A percentile compares a stretch with the other conserved stretches of the same genome.
Evolutionary conservation across 129 eudicot genomes (phyloP).

Genomic region (Chrysanthemum lavandulifolium): DNA sequence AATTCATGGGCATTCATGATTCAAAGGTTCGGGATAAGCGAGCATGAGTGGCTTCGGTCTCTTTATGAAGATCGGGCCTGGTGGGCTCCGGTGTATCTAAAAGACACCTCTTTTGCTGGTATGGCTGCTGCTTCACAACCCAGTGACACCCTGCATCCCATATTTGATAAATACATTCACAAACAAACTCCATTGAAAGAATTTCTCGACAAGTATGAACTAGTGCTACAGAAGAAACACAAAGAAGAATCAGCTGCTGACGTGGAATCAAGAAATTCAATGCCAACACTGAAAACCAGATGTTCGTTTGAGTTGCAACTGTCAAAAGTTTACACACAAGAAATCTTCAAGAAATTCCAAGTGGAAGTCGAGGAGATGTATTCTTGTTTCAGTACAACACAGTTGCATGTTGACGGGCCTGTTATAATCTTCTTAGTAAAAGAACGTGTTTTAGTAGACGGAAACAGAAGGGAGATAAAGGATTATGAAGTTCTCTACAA

Average conservation of each 20-base stretch:
- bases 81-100: conserved; percentile 86
- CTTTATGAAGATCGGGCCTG: conserved; percentile 70
- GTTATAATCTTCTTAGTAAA: conserved; percentile 68
- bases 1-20: conserved; percentile 80
- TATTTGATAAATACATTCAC: conserved; percentile 72
- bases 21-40: conserved; percentile 59
- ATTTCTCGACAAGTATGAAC: conserved; percentile 88
- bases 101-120: conserved; percentile 73
- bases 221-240: conserved; percentile 77
- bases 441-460: conserved; percentile 69
- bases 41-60: conserved; percentile 77
- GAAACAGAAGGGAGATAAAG: conserved; percentile 65
- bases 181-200: conserved; percentile 92
- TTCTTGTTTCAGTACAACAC: conserved; percentile 88
- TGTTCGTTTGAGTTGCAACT: conserved; percentile 79
- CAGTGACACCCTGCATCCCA: conserved; percentile 48
- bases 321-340: conserved; percentile 68
- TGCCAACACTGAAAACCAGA: conserved; percentile 60
- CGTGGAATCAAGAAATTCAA: conserved; percentile 61
- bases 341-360: conserved; percentile 67
- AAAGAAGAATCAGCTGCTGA: conserved; percentile 75
- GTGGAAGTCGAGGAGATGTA: conserved; percentile 94
- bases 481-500: conserved; percentile 81
- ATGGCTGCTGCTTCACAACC: conserved; percentile 58
- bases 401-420: conserved; percentile 73